Percentiles rank a stretch among this genome's conserved stretches.
Evolutionary conservation across 2,329 filamentous ascomycete species (phyloP).

Genomic region (Cryphonectria radicalis): DNA sequence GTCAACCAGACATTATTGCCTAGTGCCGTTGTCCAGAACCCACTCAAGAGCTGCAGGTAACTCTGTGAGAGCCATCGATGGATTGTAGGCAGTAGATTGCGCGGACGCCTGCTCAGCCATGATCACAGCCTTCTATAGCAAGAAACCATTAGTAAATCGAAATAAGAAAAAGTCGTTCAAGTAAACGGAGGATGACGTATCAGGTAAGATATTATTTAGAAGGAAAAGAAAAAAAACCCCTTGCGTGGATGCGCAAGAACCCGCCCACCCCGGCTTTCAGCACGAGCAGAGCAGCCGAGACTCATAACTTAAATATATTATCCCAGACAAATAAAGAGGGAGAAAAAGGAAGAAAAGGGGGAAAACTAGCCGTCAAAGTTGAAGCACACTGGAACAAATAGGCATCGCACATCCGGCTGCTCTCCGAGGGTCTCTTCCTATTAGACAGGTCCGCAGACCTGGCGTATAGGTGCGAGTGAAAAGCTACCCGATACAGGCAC

Average conservation of each 20-base stretch:
- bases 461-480: background rate
- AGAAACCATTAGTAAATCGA: background rate
- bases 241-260: background rate
- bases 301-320: background rate
- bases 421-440: background rate
- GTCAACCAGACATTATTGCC: background rate
- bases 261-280: slow-evolving; percentile 2
- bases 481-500: background rate
- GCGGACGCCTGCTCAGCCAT: background rate
- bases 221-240: background rate
- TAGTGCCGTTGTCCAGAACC: background rate
- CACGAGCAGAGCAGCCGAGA: background rate
- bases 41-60: slow-evolving; percentile 3
- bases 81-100: background rate
- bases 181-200: background rate
- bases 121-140: background rate
- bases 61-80: background rate
- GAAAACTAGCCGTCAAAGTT: background rate
- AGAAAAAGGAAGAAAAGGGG: background rate
- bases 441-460: background rate
- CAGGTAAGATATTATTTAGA: background rate
- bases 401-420: background rate
- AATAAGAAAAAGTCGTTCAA: background rate
- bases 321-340: background rate
- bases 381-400: background rate